Conservation (phyloP, 2,329 filamentous ascomycete genomes). For the Sporothrix protearum region DNA sequence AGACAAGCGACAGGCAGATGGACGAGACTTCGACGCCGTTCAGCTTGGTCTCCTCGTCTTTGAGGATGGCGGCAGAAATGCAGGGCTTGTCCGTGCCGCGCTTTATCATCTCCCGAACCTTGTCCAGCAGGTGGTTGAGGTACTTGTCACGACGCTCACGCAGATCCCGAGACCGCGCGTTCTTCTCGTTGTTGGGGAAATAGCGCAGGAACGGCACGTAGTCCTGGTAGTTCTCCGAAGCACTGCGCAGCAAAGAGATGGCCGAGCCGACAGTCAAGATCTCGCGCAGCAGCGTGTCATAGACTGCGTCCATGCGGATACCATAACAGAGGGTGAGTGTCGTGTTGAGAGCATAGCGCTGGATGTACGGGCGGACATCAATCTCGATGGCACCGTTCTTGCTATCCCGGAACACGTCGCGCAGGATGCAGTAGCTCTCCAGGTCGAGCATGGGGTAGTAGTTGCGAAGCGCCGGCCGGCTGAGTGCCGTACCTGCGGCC, state of each 20-base stretch:
- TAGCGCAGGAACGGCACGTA: slow-evolving; percentile 53
- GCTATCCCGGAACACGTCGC: slow-evolving; percentile 65
- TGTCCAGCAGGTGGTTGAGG: slow-evolving; percentile 62
- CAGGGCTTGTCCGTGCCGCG: slow-evolving; percentile 32
- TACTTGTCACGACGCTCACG: slow-evolving; percentile 42
- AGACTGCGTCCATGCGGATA: slow-evolving; percentile 57
- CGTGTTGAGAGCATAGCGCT: slow-evolving; percentile 72
- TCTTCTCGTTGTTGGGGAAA: slow-evolving; percentile 49
- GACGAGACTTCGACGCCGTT: slow-evolving; percentile 59
- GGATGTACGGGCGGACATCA: slow-evolving; percentile 69
- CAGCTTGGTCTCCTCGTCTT: slow-evolving; percentile 32
- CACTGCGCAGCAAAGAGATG: slow-evolving; percentile 72
- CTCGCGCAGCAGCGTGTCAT: slow-evolving; percentile 61
- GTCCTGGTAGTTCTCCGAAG: slow-evolving; percentile 69
- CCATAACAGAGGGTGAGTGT: slow-evolving; percentile 77
- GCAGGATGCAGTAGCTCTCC: slow-evolving; percentile 68
- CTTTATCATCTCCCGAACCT: slow-evolving; percentile 37
- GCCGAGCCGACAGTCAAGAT: slow-evolving; percentile 72
- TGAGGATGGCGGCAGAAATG: slow-evolving; percentile 32
- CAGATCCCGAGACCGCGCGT: slow-evolving; percentile 56
- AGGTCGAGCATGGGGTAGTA: slow-evolving; percentile 83
- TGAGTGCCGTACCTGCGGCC: slow-evolving; percentile 73
- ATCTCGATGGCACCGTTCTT: slow-evolving; percentile 47
- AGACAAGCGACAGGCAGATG: slow-evolving; percentile 73
- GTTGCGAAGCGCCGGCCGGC: slow-evolving; percentile 63